Base-by-base conservation (phyloP, 441 rosid genomes). In the Dalechampia spathulata region DNA sequence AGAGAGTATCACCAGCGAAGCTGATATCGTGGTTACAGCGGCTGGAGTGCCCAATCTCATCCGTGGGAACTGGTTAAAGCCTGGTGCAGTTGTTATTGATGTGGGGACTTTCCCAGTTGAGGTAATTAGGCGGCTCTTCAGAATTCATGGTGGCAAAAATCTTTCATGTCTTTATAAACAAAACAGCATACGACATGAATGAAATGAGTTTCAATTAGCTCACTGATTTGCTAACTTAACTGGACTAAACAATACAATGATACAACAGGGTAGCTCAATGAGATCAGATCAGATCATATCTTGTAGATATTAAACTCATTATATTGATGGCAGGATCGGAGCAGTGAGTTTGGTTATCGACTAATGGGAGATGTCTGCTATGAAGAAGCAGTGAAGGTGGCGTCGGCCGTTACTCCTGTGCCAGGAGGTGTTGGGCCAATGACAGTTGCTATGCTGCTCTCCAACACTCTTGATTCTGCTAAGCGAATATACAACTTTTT, bases 341-440 rank as follows among this genome's bases (percentile, higher is more conserved):
- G 75, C 62, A 57, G 77, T 21, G 95, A 86, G 71, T 48, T 44
- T 48, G 98, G 95, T 30, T 87, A 85, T 49, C 80, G 85, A 38
- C 81, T 87, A n/a, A 44, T 67, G n/a, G 98, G 96, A 45, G 98
- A 91, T 65, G 98, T 91, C 55, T 85, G 90, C 73, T 78, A 57
- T 42, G 85, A 82, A 56, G 98, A 87, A 76, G 89, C 89, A 13
- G 59, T 76, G 68, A 75, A 75, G 63, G 80, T 91, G 26, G 96
- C 80, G 10, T 79, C 90, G 0, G 96, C 87, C 34, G 74, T 91
- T 23, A 86, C 96, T 5, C 96, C 96, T 19, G 98, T 91, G 9
- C 98, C 98, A 14, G 96, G 96, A 52, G 95, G 96, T 70, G 89
- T 91, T 2, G 96, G 96, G 30, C 96, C 96, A 14, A 80, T 88